phyloP scores from a whole-genome alignment of 148 eudicot species.

The Arctostaphylos glauca region DNA sequence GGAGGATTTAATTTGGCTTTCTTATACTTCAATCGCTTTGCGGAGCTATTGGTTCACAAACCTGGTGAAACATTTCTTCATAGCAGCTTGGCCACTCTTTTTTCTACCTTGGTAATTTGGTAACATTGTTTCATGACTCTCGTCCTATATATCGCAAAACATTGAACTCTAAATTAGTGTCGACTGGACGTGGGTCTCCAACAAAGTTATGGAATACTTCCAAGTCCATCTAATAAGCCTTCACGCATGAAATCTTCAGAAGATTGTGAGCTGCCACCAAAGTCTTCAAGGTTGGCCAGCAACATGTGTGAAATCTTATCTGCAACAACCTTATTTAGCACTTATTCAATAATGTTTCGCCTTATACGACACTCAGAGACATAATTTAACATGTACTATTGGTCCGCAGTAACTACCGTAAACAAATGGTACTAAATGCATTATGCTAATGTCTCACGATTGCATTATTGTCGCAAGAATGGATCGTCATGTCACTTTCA shows the following conservation, averaged over 20 bases:
- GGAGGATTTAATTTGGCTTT: slow-evolving; percentile 25
- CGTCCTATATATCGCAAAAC: neutral
- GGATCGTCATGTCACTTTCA: neutral
- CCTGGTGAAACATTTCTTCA: slow-evolving; percentile 33
- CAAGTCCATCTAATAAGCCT: too few relatives aligned
- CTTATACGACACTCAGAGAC: neutral
- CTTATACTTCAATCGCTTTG: slow-evolving; percentile 28
- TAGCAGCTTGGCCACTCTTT: slow-evolving; percentile 19
- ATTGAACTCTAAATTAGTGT: too few relatives aligned
- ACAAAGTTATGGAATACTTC: too few relatives aligned
- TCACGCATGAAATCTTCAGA: too few relatives aligned
- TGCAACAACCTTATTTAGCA: too few relatives aligned
- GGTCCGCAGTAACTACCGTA: neutral
- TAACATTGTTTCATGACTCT: neutral
- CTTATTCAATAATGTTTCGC: neutral
- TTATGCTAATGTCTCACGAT: neutral
- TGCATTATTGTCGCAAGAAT: neutral
- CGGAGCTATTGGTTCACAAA: slow-evolving; percentile 31
- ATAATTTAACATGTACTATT: neutral
- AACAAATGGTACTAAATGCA: neutral
- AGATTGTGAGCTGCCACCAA: too few relatives aligned
- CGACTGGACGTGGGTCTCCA: too few relatives aligned
- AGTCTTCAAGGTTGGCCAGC: too few relatives aligned
- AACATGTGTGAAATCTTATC: too few relatives aligned
- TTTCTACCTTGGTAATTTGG: slow-evolving; percentile 32